Percentiles rank a stretch among this genome's conserved stretches.
phyloP scores from a whole-genome alignment of 2,329 filamentous ascomycete species.

The Pseudocercospora eumusae region DNA sequence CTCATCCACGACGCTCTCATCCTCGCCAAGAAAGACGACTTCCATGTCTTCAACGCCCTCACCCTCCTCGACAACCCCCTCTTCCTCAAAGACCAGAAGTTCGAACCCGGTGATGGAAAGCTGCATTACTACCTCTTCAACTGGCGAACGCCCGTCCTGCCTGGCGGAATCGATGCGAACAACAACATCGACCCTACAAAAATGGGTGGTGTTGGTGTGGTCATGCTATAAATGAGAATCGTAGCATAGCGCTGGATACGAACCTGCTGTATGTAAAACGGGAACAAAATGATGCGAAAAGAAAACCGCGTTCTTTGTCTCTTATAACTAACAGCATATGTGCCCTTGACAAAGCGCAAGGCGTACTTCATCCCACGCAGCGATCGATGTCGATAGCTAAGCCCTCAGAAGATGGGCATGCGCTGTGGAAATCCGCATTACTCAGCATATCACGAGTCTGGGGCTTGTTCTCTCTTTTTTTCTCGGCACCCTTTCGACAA shows the following conservation, averaged over 20 bases:
- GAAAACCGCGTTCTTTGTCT: too few species aligned
- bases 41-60: slow-evolving; percentile 96
- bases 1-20: slow-evolving; percentile 85
- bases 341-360: too few species aligned
- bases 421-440: too few species aligned
- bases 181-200: slow-evolving; percentile 75
- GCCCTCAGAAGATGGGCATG: too few species aligned
- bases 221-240: slow-evolving; percentile 63
- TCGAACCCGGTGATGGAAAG: slow-evolving; percentile 89
- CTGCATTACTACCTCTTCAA: slow-evolving; percentile 98
- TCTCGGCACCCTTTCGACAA: too few species aligned
- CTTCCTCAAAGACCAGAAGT: slow-evolving; percentile 92
- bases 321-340: too few species aligned
- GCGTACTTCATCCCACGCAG: too few species aligned
- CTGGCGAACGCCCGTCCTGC: slow-evolving; percentile 83
- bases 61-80: slow-evolving; percentile 91
- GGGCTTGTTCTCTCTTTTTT: too few species aligned
- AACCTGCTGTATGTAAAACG: not conserved
- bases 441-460: too few species aligned
- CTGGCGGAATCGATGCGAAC: slow-evolving; percentile 77
- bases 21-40: slow-evolving; percentile 77
- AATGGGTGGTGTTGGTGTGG: slow-evolving; percentile 84
- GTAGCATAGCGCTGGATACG: not conserved
- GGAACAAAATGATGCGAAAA: not conserved
- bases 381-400: too few species aligned